Conservation (phyloP, 169 alveolate species). For the Toxoplasma gondii region DNA sequence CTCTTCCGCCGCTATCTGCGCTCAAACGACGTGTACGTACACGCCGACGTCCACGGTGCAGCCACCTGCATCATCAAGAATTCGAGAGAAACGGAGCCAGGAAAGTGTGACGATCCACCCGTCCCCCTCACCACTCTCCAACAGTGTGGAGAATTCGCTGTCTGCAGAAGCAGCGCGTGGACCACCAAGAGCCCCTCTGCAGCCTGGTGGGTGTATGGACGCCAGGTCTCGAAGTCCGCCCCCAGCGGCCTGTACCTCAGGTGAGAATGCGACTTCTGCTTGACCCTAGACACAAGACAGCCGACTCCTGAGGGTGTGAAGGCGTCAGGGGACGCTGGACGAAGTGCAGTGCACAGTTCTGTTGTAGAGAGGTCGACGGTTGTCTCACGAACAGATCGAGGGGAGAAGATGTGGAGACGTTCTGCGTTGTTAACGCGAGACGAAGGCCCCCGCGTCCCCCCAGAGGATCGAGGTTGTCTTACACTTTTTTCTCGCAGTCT, state of each 20-base stretch:
- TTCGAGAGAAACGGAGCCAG: constrained; percentile 79
- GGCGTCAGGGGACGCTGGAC: not conserved
- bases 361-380: too few species aligned
- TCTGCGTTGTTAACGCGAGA: too few species aligned
- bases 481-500: too few species aligned
- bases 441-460: too few species aligned
- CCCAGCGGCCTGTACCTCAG: constrained; percentile 80
- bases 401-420: too few species aligned
- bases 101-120: constrained; percentile 83
- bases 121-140: constrained; percentile 57
- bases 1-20: constrained; percentile 91
- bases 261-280: not conserved
- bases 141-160: constrained; percentile 83
- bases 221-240: constrained; percentile 96
- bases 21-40: constrained; percentile 92
- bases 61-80: constrained; percentile 95
- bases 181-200: constrained; percentile 85
- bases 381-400: too few species aligned
- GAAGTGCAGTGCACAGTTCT: too few species aligned
- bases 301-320: not conserved
- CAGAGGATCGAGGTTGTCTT: too few species aligned
- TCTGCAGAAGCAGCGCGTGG: constrained; percentile 95
- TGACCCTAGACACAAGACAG: not conserved
- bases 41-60: constrained; percentile 98
- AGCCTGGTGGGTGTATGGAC: constrained; percentile 97